Percentiles rank a stretch among this genome's conserved stretches.
Conservation (phyloP, 768 basidiomycete genomes). For the Melanogaster broomeanus region DNA sequence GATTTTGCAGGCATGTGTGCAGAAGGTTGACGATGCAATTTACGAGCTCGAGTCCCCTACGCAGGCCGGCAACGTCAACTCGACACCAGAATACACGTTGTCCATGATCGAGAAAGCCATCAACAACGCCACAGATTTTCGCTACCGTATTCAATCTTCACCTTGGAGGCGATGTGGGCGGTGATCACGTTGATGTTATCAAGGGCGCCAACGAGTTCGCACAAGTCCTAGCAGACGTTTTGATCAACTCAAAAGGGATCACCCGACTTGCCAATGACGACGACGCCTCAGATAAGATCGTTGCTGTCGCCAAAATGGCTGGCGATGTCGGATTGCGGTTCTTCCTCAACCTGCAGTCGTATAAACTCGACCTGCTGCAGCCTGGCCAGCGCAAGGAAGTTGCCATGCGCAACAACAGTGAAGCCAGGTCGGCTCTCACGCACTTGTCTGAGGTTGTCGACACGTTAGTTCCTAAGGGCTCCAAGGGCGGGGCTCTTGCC, state of each 20-base stretch:
- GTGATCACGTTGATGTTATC: conserved; percentile 97
- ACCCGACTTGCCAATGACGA: conserved; percentile 91
- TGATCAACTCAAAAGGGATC: conserved; percentile 93
- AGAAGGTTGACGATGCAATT: conserved; percentile 95
- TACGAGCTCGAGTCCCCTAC: conserved; percentile 98
- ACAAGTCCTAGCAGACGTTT: conserved; percentile 87
- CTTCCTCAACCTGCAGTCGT: conserved; percentile 96
- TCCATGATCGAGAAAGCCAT: conserved; percentile 98
- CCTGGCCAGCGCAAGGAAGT: conserved; percentile 78
- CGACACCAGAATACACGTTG: conserved; percentile 97
- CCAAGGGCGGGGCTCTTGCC: conserved; percentile 65
- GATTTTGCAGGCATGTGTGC: conserved; percentile 93
- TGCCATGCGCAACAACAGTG: conserved; percentile 86
- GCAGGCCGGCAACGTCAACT: conserved; percentile 91
- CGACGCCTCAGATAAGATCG: conserved; percentile 88
- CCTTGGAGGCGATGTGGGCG: conserved; percentile 82
- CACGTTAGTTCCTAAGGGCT: conserved; percentile 79
- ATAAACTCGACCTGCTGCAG: conserved; percentile 83
- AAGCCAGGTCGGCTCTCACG: conserved; percentile 76
- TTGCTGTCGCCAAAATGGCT: conserved; percentile 78
- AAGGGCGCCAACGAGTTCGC: conserved; percentile 97
- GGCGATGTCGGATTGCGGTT: conserved; percentile 89
- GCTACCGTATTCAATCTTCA: conserved; percentile 93
- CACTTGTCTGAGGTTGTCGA: conserved; percentile 91
- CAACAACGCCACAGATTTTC: conserved; percentile 94